A percentile compares a stretch with the other conserved stretches of the same genome.
Conservation (phyloP, 345 rosid species). For the Pistacia integerrima region DNA sequence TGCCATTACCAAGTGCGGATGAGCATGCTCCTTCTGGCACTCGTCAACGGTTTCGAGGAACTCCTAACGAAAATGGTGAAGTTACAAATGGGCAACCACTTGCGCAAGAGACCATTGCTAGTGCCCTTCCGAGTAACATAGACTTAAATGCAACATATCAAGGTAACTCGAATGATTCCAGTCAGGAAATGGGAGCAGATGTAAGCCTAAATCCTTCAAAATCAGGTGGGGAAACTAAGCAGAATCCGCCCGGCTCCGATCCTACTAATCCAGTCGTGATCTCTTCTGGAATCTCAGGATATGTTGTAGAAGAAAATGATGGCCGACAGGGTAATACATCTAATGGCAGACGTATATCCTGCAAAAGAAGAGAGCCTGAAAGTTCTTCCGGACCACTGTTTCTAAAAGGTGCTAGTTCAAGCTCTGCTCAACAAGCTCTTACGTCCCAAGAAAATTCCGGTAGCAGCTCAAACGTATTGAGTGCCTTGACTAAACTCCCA, state of each 20-base stretch:
- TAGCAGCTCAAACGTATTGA: not conserved
- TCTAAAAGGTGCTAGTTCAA: slow-evolving; percentile 11
- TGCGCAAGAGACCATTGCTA: not conserved
- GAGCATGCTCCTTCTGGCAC: not conserved
- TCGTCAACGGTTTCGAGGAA: not conserved
- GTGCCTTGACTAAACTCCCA: not conserved
- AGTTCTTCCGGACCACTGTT: not conserved
- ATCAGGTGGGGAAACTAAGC: not conserved
- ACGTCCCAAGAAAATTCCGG: not conserved
- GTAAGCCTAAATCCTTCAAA: not conserved
- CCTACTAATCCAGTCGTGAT: slow-evolving; percentile 1
- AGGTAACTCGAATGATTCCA: not conserved
- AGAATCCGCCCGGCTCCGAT: not conserved
- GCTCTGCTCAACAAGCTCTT: slow-evolving; percentile 1
- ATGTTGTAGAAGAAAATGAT: slow-evolving; percentile 2
- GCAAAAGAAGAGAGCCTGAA: slow-evolving; percentile 30
- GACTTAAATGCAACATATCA: slow-evolving; percentile 7
- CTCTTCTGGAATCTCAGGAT: not conserved
- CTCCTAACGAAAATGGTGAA: not conserved
- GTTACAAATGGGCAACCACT: not conserved
- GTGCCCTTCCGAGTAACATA: not conserved
- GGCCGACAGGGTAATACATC: not conserved
- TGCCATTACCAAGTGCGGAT: not conserved
- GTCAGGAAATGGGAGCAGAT: not conserved
- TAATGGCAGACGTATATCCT: slow-evolving; percentile 4